Percentiles rank a stretch among this genome's conserved stretches.
Evolutionary conservation across 2,329 filamentous ascomycete species (phyloP).

Genomic region (Zelopaecilomyces penicillatus): DNA sequence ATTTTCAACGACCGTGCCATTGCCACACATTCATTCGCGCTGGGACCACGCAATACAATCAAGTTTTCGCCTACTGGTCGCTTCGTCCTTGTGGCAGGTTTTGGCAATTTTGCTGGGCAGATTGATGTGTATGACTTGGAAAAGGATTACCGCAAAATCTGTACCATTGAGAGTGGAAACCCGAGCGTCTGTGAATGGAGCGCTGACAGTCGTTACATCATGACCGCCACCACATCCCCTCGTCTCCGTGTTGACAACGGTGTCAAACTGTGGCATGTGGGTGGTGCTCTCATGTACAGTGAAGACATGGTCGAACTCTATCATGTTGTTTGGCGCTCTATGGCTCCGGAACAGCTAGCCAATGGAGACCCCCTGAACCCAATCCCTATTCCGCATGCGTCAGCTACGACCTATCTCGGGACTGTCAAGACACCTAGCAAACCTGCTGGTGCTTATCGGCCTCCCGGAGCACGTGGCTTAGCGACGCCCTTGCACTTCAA

Average conservation of each 20-base stretch:
- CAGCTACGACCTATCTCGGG: slow-evolving; percentile 71
- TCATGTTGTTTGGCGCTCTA: slow-evolving; percentile 80
- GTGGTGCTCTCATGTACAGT: slow-evolving; percentile 84
- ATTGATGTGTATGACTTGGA: slow-evolving; percentile 96
- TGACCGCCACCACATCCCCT: slow-evolving; percentile 96
- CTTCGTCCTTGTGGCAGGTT: slow-evolving; percentile 89
- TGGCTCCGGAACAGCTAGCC: slow-evolving; percentile 49
- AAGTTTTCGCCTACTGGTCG: slow-evolving; percentile 88
- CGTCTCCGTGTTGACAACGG: slow-evolving; percentile 95
- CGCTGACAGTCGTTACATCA: slow-evolving; percentile 86
- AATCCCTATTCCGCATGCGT: slow-evolving; percentile 71
- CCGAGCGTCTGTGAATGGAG: slow-evolving; percentile 97
- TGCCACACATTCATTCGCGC: slow-evolving; percentile 73
- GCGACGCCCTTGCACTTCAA: slow-evolving; percentile 90
- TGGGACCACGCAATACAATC: slow-evolving; percentile 89
- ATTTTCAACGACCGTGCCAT: slow-evolving; percentile 90
- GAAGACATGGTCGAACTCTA: slow-evolving; percentile 94
- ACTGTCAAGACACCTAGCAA: slow-evolving; percentile 93
- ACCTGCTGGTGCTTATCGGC: slow-evolving; percentile 92
- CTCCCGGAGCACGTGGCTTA: slow-evolving; percentile 83
- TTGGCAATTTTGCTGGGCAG: slow-evolving; percentile 93
- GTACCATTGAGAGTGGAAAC: slow-evolving; percentile 91
- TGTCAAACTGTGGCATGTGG: slow-evolving; percentile 88
- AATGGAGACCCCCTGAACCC: slow-evolving; percentile 64
- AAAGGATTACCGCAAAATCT: slow-evolving; percentile 86